Percentiles rank a stretch among this genome's conserved stretches.
Conservation (phyloP, 306 rosid species). For the Inga leiocalycina region DNA sequence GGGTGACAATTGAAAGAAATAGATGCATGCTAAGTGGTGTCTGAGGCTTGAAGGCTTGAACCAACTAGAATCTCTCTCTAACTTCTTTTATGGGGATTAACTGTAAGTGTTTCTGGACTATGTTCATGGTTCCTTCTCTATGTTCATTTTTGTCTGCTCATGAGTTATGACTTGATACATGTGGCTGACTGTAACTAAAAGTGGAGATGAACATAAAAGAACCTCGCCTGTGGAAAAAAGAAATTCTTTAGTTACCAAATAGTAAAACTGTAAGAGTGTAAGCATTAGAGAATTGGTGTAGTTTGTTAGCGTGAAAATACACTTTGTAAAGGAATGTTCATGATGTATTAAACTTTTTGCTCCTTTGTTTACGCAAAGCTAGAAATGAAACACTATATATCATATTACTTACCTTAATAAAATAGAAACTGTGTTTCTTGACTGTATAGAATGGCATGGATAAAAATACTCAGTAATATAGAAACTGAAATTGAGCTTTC, state of each 20-base stretch:
- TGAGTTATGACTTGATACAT: conserved; percentile 14
- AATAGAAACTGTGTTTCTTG: neutral
- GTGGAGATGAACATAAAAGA: neutral
- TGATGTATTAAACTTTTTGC: neutral
- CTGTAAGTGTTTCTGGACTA: conserved; percentile 23
- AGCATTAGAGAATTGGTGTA: neutral
- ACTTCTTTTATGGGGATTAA: neutral
- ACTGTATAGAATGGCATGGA: neutral
- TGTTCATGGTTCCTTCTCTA: neutral
- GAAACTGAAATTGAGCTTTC: neutral
- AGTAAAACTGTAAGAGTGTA: neutral
- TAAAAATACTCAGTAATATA: neutral
- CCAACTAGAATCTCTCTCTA: neutral
- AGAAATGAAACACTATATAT: neutral
- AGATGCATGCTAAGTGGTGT: conserved; percentile 19
- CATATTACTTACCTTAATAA: neutral
- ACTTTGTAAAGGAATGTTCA: neutral
- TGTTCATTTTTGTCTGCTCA: neutral
- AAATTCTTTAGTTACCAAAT: neutral
- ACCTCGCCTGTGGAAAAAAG: neutral
- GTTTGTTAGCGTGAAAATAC: neutral
- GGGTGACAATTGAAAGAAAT: neutral
- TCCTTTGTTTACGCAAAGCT: neutral
- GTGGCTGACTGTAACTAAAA: neutral
- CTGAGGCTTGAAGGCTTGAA: conserved; percentile 11